Evolutionary conservation across 768 basidiomycete species (phyloP), one percentile per base, ranked within the genome.

Genomic region (Russula sp.): DNA sequence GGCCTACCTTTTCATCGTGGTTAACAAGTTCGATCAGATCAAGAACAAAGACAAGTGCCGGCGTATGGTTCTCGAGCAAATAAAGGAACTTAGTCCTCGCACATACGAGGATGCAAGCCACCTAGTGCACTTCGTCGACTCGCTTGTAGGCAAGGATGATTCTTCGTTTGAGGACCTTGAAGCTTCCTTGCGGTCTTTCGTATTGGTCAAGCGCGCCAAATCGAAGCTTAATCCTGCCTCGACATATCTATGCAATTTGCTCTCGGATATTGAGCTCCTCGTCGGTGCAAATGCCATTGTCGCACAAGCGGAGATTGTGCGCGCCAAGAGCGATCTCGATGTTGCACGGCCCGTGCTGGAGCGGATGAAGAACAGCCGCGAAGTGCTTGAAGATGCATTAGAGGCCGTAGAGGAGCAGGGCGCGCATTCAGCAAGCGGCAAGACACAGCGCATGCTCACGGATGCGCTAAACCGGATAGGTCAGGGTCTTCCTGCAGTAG

Each of bases 41-140:
- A 84, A 86, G 73, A 91, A 98, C 79, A 97, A 98, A 78, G 91
- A 89, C 54, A 88, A 92, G 74, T 98, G 97, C 75, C 84, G 85
- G 70, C 82, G 91, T 47, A 75, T 87, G 37, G 89, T 99, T 50
- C 82, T 97, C 32, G 94, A 98, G 63, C 96, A 98, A 75, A 93
- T 99, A 80, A 89, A 85, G 72, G 83, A 89, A 68, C 82, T 98
- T 68, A 93, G 89, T 70, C 96, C 97, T n/a, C 77, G 84, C 56
- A 98, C 97, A 0, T 92, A 86, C 72, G 90, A 93, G 59, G 91
- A 97, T 68, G 86, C 93, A 0, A 83, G 88, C 50, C 92, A 98
- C 73, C 85, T 99, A 47, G 95, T 99, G 3, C 97, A 99, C 75
- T 99, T 98, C 73, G 97, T 99, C 70, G 97, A 99, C 73, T 96